phyloP scores from a whole-genome alignment of 768 basidiomycete genomes.

The Russula griseocarnosa region DNA sequence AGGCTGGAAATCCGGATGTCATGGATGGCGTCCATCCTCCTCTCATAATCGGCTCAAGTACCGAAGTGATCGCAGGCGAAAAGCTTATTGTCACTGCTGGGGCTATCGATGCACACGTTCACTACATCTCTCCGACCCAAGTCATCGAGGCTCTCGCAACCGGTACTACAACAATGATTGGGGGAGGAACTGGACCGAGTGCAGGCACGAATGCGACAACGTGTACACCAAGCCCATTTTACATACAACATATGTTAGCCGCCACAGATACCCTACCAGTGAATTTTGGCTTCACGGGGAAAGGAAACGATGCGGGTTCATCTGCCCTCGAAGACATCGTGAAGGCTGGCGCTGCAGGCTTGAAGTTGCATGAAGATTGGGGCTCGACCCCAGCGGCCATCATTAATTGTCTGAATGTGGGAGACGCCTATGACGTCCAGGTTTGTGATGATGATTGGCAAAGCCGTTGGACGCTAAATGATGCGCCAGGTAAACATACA shows the following conservation, averaged over 20 bases:
- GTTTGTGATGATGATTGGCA: slow-evolving; percentile 38
- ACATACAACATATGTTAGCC: slow-evolving; percentile 85
- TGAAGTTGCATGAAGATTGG: slow-evolving; percentile 99
- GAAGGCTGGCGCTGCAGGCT: slow-evolving; percentile 76
- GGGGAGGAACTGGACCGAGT: slow-evolving; percentile 92
- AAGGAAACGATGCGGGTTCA: slow-evolving; percentile 86
- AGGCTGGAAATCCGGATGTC: slow-evolving; percentile 93
- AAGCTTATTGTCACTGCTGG: slow-evolving; percentile 92
- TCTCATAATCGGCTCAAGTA: slow-evolving; percentile 83
- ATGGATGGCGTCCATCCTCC: slow-evolving; percentile 73
- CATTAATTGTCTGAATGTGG: slow-evolving; percentile 69
- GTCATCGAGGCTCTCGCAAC: slow-evolving; percentile 79
- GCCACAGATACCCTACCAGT: slow-evolving; percentile 88
- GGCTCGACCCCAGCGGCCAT: slow-evolving; percentile 86
- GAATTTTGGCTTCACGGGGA: slow-evolving; percentile 95
- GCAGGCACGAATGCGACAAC: slow-evolving; percentile 91
- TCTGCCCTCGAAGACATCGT: slow-evolving; percentile 76
- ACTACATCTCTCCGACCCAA: slow-evolving; percentile 94
- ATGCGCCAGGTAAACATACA: slow-evolving; percentile 82
- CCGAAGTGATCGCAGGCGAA: slow-evolving; percentile 95
- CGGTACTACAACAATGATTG: slow-evolving; percentile 91
- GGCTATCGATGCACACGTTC: slow-evolving; percentile 86
- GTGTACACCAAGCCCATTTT: slow-evolving; percentile 87
- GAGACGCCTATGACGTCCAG: slow-evolving; percentile 91
- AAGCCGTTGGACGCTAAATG: neutral